A percentile compares a stretch with the other conserved stretches of the same genome.
phyloP scores from a whole-genome alignment of 2,329 filamentous ascomycete species.

The Curvularia hawaiiensis region DNA sequence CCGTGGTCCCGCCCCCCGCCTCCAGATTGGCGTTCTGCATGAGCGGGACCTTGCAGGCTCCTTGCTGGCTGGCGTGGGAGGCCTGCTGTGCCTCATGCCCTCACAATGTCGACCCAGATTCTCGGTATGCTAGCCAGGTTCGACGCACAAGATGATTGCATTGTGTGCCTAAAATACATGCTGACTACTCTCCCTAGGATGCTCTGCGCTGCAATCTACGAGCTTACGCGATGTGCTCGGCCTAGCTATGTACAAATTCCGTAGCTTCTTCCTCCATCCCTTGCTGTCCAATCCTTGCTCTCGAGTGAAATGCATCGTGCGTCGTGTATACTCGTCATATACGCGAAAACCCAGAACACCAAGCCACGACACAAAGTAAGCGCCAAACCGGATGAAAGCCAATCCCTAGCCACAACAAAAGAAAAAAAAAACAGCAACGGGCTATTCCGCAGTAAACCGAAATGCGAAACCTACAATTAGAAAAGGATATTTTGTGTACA shows the following conservation, averaged over 20 bases:
- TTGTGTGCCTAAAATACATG: neutral
- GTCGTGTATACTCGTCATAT: conserved; percentile 33
- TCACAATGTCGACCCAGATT: neutral
- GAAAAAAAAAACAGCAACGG: conserved; percentile 12
- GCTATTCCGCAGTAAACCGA: conserved; percentile 2
- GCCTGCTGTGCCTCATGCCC: conserved; percentile 8
- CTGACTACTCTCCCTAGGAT: neutral
- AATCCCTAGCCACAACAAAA: conserved; percentile 7
- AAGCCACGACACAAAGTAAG: conserved; percentile 1
- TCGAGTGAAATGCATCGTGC: conserved; percentile 28
- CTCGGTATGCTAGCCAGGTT: conserved; percentile 6
- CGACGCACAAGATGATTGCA: neutral
- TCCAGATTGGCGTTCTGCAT: conserved; percentile 23
- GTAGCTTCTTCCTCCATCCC: neutral
- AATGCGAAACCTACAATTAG: neutral
- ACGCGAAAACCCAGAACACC: conserved; percentile 14
- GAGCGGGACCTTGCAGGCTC: conserved; percentile 25
- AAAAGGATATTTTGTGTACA: neutral
- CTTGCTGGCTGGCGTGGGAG: neutral
- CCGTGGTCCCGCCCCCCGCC: conserved; percentile 13
- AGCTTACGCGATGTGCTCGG: neutral
- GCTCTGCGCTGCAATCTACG: neutral
- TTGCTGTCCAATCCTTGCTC: neutral
- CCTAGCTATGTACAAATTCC: conserved; percentile 1
- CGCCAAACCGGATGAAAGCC: neutral